These are phyloP conservation scores for Thelephora terrestris DNA, from an alignment of 1,284 basidiomycete genomes.

Conservation along the genomic window DNA sequence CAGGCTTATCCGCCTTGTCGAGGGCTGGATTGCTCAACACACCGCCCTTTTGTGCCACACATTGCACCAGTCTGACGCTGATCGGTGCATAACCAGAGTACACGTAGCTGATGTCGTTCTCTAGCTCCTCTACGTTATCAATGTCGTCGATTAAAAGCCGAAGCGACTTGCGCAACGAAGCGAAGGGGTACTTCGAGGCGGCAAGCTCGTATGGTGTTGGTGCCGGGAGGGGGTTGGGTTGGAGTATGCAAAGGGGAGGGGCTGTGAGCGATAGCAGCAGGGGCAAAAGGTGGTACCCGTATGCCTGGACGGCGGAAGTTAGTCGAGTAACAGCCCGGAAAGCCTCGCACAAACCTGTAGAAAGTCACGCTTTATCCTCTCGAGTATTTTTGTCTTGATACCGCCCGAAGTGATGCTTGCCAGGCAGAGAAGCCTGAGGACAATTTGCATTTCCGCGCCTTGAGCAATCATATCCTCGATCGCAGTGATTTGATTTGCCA, in stretches of 20 bases:
- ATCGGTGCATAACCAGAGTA: constrained; percentile 98
- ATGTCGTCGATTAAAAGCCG: constrained; percentile 87
- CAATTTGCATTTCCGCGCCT: constrained; percentile 67
- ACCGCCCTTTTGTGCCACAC: constrained; percentile 82
- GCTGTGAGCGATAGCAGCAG: constrained; percentile 74
- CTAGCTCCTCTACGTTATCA: constrained; percentile 65
- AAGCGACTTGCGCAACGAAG: constrained; percentile 71
- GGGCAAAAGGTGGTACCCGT: constrained; percentile 86
- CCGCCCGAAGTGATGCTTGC: constrained; percentile 79
- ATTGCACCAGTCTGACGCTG: constrained; percentile 86
- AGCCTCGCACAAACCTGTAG: constrained; percentile 52
- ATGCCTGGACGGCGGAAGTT: constrained; percentile 43
- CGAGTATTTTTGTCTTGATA: constrained; percentile 80
- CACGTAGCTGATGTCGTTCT: constrained; percentile 91
- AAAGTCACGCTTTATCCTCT: constrained; percentile 86
- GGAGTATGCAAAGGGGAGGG: constrained; percentile 56
- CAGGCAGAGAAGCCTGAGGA: constrained; percentile 79
- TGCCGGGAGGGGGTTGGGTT: constrained; percentile 52
- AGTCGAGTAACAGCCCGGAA: constrained; percentile 7
- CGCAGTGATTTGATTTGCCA: constrained; percentile 61
- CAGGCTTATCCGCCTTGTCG: constrained; percentile 38
- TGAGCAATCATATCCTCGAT: constrained; percentile 86
- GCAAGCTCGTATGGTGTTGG: constrained; percentile 33
- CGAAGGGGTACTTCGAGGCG: constrained; percentile 57
- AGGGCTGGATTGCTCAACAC: constrained; percentile 66